Evolutionary conservation across 1,139 yeast genomes (phyloP), one percentile per base, ranked within the genome.

Genomic region (Arxiozyma telluris): DNA sequence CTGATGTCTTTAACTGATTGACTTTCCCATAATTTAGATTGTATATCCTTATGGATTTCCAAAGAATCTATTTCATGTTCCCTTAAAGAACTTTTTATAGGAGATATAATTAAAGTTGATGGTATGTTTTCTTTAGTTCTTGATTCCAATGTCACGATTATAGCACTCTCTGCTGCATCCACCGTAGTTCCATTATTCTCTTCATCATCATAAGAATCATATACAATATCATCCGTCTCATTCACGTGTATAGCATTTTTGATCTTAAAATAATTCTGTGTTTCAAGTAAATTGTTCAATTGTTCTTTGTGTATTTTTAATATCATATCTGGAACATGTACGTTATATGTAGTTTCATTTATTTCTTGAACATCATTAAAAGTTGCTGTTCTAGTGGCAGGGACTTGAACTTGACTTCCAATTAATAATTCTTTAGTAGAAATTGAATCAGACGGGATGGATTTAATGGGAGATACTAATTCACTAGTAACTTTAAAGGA

Each of bases 321-420:
- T 4, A 30, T 8, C 20, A 45, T 11, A 45, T 25, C 38, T 17
- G 47, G 38, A 17, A n/a, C 5, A 11, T 25, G 12, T 20, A 9
- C 22, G 9, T 25, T 41, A 15, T 38, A 17, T 7, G 15, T 9
- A 20, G 30, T 48, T 48, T 38, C 27, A 39, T 34, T n/a, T 47
- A 41, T 23, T 44, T 17, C 48, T 42, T 20, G n/a, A 11, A 15
- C 4, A 41, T 20, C 27, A 20, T 12, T n/a, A 15, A 48, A 25
- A 34, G 68, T 64, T 1, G 67, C 52, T 1, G 60, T 55, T 52
- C 67, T 60, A 11, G 69, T 65, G 9, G 68, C 68, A 15, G 70
- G 68, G 8, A 66, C 65, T 53, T 66, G 67, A 12, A 66, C 53
- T 9, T 20, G 25, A 5, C 15, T 22, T n/a, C 38, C 44, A 18